Percentiles rank a stretch among this genome's conserved stretches.
Evolutionary conservation across 805 yeast genomes (phyloP).

Genomic region (Starmerella scarabaei): DNA sequence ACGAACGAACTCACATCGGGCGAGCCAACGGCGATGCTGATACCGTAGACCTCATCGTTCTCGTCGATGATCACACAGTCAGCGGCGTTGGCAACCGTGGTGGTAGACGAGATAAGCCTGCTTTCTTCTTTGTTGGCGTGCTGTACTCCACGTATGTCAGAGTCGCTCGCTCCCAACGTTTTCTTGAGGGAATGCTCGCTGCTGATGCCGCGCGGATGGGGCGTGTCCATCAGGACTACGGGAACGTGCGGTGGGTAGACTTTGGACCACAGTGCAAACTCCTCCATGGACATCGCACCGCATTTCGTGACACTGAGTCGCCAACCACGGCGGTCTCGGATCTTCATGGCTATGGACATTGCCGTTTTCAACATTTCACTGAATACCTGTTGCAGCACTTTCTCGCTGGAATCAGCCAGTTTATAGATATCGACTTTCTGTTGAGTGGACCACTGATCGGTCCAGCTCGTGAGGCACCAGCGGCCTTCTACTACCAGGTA

Average conservation of each 20-base stretch:
- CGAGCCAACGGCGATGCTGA: slow-evolving; percentile 9
- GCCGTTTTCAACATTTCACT: slow-evolving; percentile 18
- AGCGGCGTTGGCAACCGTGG: not conserved
- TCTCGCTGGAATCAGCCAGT: slow-evolving; percentile 13
- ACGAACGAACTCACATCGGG: slow-evolving; percentile 10
- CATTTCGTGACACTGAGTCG: slow-evolving; percentile 27
- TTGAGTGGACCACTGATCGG: slow-evolving; percentile 65
- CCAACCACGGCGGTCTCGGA: slow-evolving; percentile 22
- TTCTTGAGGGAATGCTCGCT: not conserved
- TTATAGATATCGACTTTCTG: slow-evolving; percentile 44
- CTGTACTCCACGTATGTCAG: no score
- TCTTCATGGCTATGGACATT: slow-evolving; percentile 2
- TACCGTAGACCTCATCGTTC: slow-evolving; percentile 14
- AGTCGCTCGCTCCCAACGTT: not conserved
- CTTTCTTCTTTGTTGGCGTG: no score
- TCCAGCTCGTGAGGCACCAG: slow-evolving; percentile 84
- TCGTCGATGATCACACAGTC: slow-evolving; percentile 14
- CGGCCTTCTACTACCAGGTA: slow-evolving; percentile 67
- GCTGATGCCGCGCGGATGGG: slow-evolving; percentile 13
- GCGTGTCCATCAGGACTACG: slow-evolving; percentile 13
- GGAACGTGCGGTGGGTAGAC: slow-evolving; percentile 1
- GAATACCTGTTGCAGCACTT: slow-evolving; percentile 13
- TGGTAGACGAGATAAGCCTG: no score
- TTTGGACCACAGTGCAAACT: slow-evolving; percentile 24
- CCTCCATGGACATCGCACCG: slow-evolving; percentile 27